Conservation (phyloP, 2,329 filamentous ascomycete species). For the Pyricularia pennisetigena region DNA sequence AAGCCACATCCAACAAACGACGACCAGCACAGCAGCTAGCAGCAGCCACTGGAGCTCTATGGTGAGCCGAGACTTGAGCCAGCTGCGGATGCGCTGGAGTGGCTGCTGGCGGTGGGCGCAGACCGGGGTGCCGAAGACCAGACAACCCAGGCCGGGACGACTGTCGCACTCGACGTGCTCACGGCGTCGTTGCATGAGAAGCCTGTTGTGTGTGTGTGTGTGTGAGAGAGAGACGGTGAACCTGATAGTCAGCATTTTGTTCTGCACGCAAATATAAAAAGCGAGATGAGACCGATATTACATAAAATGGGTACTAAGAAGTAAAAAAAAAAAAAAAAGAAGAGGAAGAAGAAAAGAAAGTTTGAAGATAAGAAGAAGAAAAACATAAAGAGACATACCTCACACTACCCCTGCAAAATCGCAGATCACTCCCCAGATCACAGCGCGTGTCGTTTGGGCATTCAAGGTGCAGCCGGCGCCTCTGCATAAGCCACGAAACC, state of each 20-base stretch:
- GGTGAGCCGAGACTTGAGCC: conserved; percentile 33
- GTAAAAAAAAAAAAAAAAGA: not conserved
- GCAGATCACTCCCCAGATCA: conserved; percentile 47
- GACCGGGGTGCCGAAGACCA: conserved; percentile 38
- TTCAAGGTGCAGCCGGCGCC: conserved; percentile 52
- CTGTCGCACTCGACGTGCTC: conserved; percentile 53
- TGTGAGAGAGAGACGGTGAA: not conserved
- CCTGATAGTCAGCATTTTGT: not conserved
- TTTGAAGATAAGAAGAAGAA: not conserved
- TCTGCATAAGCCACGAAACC: conserved; percentile 58
- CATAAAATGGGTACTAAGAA: too few relatives aligned
- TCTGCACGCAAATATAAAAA: not conserved
- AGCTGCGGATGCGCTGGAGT: conserved; percentile 34
- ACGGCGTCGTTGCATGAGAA: conserved; percentile 48
- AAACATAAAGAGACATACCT: conserved; percentile 28
- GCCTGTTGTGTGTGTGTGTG: conserved; percentile 20
- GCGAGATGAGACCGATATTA: too few relatives aligned
- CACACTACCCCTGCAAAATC: conserved; percentile 51
- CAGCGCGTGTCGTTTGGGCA: conserved; percentile 51
- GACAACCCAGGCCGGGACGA: conserved; percentile 43
- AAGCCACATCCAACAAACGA: conserved; percentile 28
- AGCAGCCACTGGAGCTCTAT: conserved; percentile 40
- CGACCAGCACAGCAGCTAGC: conserved; percentile 28
- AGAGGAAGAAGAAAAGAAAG: not conserved
- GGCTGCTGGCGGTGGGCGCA: conserved; percentile 34